Conservation (phyloP, 2,329 filamentous ascomycete genomes). For the Fusarium tupiense region DNA sequence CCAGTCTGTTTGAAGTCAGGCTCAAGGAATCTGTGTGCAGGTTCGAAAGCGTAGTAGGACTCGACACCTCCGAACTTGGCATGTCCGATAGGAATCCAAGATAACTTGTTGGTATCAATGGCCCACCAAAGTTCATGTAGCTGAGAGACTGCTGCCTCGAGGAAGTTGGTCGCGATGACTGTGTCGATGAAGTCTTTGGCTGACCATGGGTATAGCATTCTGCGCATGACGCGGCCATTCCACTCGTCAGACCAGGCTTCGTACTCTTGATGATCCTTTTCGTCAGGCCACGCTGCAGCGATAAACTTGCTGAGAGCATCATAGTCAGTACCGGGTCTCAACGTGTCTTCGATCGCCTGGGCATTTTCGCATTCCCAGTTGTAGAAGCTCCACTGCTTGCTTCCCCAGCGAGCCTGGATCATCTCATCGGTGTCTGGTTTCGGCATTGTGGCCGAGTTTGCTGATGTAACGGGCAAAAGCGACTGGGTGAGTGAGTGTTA, state of each 20-base stretch:
- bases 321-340: neutral
- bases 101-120: neutral
- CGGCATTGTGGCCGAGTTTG: neutral
- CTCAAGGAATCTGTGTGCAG: neutral
- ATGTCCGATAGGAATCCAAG: neutral
- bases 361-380: neutral
- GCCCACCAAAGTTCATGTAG: neutral
- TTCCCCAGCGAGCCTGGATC: neutral
- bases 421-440: neutral
- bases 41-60: neutral
- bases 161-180: neutral
- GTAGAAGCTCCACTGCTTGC: neutral
- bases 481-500: neutral
- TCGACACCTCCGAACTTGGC: neutral
- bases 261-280: neutral
- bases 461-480: neutral
- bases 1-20: neutral
- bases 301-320: neutral
- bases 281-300: neutral
- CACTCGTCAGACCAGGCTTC: neutral
- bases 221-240: rapidly evolving
- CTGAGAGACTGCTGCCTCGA: neutral
- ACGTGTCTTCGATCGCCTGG: neutral
- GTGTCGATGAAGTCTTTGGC: neutral
- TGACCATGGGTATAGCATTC: neutral